Percentiles rank a stretch among this genome's conserved stretches.
Conservation (phyloP, 257 asterid species). For the Jasminum sambac region DNA sequence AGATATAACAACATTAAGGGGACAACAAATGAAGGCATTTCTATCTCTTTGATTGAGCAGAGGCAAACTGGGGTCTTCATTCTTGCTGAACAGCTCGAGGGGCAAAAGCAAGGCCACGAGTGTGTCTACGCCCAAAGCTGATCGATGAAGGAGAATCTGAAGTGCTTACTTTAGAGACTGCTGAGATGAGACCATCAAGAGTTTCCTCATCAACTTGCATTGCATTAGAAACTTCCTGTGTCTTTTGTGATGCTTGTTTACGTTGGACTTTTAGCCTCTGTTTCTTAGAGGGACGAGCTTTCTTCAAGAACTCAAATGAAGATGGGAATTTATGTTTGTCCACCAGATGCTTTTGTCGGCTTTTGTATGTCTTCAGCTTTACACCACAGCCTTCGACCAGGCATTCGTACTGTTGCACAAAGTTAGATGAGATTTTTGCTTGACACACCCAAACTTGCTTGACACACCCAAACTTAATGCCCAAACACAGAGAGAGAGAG, state of each 20-base stretch:
- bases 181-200: slow-evolving; percentile 69
- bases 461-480: neutral
- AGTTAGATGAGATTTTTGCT: neutral
- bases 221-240: slow-evolving; percentile 45
- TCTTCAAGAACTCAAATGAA: slow-evolving; percentile 84
- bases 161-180: slow-evolving; percentile 80
- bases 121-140: slow-evolving; percentile 78
- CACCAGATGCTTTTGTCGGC: slow-evolving; percentile 83
- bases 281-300: slow-evolving; percentile 75
- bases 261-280: slow-evolving; percentile 61
- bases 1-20: neutral
- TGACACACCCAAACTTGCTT: neutral
- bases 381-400: slow-evolving; percentile 91
- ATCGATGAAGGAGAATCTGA: slow-evolving; percentile 73
- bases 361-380: slow-evolving; percentile 83
- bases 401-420: slow-evolving; percentile 71
- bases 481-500: too few relatives aligned
- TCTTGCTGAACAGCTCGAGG: slow-evolving; percentile 67
- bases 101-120: slow-evolving; percentile 66
- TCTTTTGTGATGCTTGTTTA: slow-evolving; percentile 35
- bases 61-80: slow-evolving; percentile 37
- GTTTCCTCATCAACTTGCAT: slow-evolving; percentile 79
- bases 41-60: slow-evolving; percentile 24
- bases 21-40: neutral
- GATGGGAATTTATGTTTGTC: slow-evolving; percentile 88